Evolutionary conservation across 371 early-diverging fungal genomes (phyloP), one percentile per base, ranked within the genome.

Genomic region (Saksenaea oblongispora): DNA sequence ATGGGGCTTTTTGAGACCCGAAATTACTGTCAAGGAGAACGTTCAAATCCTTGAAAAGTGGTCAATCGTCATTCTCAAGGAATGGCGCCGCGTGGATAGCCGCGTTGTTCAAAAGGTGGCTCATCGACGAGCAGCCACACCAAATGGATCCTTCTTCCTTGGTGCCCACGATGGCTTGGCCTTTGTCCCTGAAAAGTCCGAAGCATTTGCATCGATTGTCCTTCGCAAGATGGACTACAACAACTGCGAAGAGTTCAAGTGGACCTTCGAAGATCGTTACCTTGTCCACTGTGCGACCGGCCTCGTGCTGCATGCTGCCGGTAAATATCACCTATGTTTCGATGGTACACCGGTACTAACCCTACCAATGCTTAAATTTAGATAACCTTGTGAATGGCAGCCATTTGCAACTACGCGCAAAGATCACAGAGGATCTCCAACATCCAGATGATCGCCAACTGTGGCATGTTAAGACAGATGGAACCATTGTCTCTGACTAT

Each of bases 281-380:
- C 72, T 86, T 31, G 73, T 82, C 37, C 84, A 86, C 61, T 74
- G 73, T 56, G 65, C 71, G 42, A 75, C 82, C 27, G 76, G 75
- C 47, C 69, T 72, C 24, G 71, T 78, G 15, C 57, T 76, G 62
- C 71, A 71, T 53, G 64, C 66, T 58, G 47, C 66, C 61, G 79
- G 79, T 79, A 72, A 60, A 26, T 31, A 28, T 10, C 9, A 54
- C 31, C 18, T n/a, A n/a, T 55, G 22, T 15, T 14, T 54, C 55
- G 8, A 37, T 28, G 24, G 56, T 36, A 34, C 36, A 62, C 58
- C 22, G 24, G 8, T 9, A 35, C 31, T 31, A 51, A 24, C 27
- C 58, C 57, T 63, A 42, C 27, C 55, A 9, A 24, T 26, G 34
- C 54, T 54, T 55, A 17, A 31, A 34, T 54, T 35, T 58, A 73